phyloP scores from a whole-genome alignment of 176 grass and related monocot genomes.

The Oryza rufipogon region DNA sequence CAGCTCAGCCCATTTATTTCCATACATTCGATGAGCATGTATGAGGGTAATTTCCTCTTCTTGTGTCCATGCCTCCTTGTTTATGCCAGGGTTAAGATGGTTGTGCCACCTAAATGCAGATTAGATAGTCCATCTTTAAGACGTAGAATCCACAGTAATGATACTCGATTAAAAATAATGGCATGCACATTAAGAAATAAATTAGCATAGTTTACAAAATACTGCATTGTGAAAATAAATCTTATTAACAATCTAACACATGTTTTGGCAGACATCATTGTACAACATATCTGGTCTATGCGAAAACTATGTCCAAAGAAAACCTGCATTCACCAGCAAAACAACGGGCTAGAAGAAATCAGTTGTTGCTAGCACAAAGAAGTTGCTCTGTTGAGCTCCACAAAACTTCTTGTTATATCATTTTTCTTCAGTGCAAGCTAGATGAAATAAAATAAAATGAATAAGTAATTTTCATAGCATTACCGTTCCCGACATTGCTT shows the following conservation, averaged over 20 bases:
- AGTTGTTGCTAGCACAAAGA: conserved; percentile 2
- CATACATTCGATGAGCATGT: conserved; percentile 84
- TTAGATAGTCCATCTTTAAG: conserved; percentile 44
- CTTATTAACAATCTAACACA: conserved; percentile 3
- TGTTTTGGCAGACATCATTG: not conserved
- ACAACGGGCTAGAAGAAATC: conserved; percentile 7
- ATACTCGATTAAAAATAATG: conserved; percentile 5
- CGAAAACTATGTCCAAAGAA: conserved; percentile 8
- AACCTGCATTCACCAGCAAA: not conserved
- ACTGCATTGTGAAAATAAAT: conserved; percentile 2
- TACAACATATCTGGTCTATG: not conserved
- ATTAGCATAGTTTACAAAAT: conserved; percentile 17
- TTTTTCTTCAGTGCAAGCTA: conserved; percentile 17
- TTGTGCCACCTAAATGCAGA: conserved; percentile 84
- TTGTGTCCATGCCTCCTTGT: conserved; percentile 97
- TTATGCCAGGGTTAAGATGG: conserved; percentile 98
- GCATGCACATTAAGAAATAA: conserved; percentile 1
- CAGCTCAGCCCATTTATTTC: conserved; percentile 97
- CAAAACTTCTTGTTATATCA: not conserved
- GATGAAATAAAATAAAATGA: conserved; percentile 23
- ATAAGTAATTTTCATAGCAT: conserved; percentile 36
- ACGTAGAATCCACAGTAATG: conserved; percentile 12
- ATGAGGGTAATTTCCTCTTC: conserved; percentile 94
- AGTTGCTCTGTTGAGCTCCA: conserved; percentile 11
- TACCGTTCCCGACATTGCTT: conserved; percentile 99